Base-by-base conservation (phyloP, 2,329 filamentous ascomycete genomes). In the Lecanicillium sp. region DNA sequence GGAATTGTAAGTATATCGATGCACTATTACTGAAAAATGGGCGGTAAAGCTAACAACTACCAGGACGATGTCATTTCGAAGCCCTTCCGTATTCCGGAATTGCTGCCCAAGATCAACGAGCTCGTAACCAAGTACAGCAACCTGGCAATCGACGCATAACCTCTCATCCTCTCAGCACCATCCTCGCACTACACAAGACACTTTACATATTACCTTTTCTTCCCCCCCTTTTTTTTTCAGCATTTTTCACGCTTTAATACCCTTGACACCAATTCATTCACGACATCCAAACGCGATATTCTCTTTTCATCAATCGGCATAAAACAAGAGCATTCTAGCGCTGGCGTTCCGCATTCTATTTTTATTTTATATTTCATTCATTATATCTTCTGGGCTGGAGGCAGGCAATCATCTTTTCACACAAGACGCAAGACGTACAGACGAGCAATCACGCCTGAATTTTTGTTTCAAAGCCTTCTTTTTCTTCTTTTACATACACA, bases 11-110 rank as follows among this genome's bases (percentile, higher is more conserved):
- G 75, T 68, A 31, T 41, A 17, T 31, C 14, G 6, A n/a, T 19
- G 15, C 29, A 18, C 13, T 4, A 9, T 25, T n/a, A 5, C 10
- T 19, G 10, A 11, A 11, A 14, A 22, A n/a, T n/a, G n/a, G n/a
- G 18, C 35, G 6, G 29, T 14, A 39, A 17, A 17, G 37, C 33
- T 44, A 37, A 44, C 20, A 17, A 10, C 9, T 18, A 35, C 2
- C 36, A 79, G 74, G 80, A 87, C 57, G 80, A 82, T 58, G 77
- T 88, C 31, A 83, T 90, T 27, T 81, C 81, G 1, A 90, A 90
- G 54, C 85, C 86, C 4, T 90, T 89, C 54, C 74, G 78, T n/a
- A 79, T 85, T 37, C 72, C 72, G n/a, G 79, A 86, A 40, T 59
- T 87, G 37, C 67, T 84, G 32, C 76, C 77, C 12, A 81, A 81